phyloP scores from a whole-genome alignment of 2,329 filamentous ascomycete genomes.

The Trichoderma afroharzianum region DNA sequence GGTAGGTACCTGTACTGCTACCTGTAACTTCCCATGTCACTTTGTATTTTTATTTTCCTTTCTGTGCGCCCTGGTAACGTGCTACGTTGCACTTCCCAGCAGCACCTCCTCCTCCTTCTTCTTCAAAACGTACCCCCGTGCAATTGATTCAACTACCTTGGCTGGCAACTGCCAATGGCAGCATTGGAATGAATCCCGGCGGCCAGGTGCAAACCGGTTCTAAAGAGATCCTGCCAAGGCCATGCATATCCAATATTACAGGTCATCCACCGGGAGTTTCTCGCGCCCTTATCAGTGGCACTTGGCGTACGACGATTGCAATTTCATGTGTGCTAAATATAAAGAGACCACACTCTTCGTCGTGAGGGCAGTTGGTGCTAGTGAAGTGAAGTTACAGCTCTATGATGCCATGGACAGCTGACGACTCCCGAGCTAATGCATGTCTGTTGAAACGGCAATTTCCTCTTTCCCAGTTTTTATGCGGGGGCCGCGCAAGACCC shows the following conservation, averaged over 20 bases:
- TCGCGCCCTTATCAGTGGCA: not conserved
- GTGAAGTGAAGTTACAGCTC: not conserved
- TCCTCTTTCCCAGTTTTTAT: constrained; percentile 19
- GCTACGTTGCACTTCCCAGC: not conserved
- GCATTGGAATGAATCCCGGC: not conserved
- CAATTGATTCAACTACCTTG: not conserved
- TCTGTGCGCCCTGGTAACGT: not conserved
- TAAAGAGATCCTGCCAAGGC: not conserved
- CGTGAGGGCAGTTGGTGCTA: not conserved
- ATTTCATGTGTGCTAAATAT: not conserved
- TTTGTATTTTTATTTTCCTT: not conserved
- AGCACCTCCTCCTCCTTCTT: not conserved
- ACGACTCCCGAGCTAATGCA: constrained; percentile 8
- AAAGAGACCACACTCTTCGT: not conserved
- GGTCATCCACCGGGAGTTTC: not conserved
- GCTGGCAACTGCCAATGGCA: not conserved
- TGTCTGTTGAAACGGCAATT: constrained; percentile 17
- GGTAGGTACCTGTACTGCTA: not conserved
- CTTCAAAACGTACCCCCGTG: not conserved
- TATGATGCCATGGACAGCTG: constrained; percentile 8
- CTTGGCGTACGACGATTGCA: not conserved
- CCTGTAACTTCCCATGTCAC: not conserved
- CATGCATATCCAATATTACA: not conserved
- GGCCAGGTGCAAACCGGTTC: not conserved
- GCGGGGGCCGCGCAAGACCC: not conserved